phyloP scores from a whole-genome alignment of 2,329 filamentous ascomycete genomes.

The Amphichorda felina region DNA sequence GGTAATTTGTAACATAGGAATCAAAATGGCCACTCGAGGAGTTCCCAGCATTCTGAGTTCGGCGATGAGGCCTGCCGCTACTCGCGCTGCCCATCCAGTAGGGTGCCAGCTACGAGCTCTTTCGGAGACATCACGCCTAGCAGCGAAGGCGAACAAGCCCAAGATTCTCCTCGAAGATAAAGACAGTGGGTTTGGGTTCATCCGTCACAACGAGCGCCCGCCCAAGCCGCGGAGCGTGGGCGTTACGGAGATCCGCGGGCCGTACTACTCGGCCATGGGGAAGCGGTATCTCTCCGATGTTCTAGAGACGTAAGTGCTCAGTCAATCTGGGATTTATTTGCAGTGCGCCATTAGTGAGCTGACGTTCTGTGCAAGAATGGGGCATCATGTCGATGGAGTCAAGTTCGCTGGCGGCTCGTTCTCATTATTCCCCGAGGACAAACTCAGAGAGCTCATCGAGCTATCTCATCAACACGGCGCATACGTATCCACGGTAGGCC shows the following conservation, averaged over 20 bases:
- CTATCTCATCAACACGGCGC: conserved; percentile 3
- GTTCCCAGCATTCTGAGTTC: too few species aligned
- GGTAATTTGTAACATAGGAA: too few species aligned
- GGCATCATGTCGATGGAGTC: conserved; percentile 39
- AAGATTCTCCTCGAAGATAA: conserved; percentile 31
- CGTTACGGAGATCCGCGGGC: conserved; percentile 43
- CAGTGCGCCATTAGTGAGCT: too few species aligned
- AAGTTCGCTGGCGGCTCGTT: conserved; percentile 44
- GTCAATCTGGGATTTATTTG: background rate
- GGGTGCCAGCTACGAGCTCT: too few species aligned
- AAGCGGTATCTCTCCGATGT: conserved; percentile 38
- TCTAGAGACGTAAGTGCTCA: conserved; percentile 31
- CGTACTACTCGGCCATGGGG: conserved; percentile 43
- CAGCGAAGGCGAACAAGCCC: conserved; percentile 3
- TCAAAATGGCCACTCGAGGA: too few species aligned
- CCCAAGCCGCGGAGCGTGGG: conserved; percentile 34
- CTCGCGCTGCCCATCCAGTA: too few species aligned
- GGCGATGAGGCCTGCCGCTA: too few species aligned
- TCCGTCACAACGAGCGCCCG: conserved; percentile 32
- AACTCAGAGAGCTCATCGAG: conserved; percentile 3
- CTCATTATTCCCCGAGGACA: conserved; percentile 23
- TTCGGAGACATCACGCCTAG: too few species aligned
- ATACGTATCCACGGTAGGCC: conserved; percentile 39
- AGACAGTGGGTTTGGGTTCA: conserved; percentile 33
- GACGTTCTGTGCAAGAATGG: conserved; percentile 25